A percentile compares a stretch with the other conserved stretches of the same genome.
Evolutionary conservation across 192 early-diverging fungal genomes (phyloP).

Genomic region (Obelidium mucronatum): DNA sequence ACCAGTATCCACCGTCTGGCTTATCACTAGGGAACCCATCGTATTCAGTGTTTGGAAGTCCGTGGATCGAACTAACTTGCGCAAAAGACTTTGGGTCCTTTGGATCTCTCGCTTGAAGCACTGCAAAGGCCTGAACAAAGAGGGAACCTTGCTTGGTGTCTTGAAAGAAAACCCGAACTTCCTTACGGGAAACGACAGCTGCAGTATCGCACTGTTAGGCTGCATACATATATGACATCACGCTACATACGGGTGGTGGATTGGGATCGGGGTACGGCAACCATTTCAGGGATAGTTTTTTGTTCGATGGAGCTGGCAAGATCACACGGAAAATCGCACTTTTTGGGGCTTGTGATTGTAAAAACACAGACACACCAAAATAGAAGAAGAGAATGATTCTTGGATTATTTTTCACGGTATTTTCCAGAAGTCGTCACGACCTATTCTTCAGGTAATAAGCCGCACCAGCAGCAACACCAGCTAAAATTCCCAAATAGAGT

Average conservation of each 20-base stretch:
- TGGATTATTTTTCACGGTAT: neutral
- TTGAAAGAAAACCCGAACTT: slow-evolving; percentile 10
- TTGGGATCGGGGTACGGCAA: too few species aligned
- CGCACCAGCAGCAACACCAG: neutral
- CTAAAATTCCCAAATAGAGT: neutral
- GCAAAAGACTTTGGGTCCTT: slow-evolving; percentile 30
- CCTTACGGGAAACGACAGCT: neutral
- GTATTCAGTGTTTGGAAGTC: slow-evolving; percentile 19
- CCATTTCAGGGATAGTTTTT: too few species aligned
- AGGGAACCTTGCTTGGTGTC: slow-evolving; percentile 15
- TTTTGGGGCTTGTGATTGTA: too few species aligned
- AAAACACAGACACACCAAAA: too few species aligned
- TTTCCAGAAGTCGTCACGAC: too few species aligned
- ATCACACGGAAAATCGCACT: too few species aligned
- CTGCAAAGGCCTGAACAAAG: slow-evolving; percentile 23
- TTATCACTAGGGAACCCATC: slow-evolving; percentile 16
- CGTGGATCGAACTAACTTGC: slow-evolving; percentile 23
- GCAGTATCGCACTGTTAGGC: too few species aligned
- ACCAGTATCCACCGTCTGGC: slow-evolving; percentile 17
- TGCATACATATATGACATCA: too few species aligned
- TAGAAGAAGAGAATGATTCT: too few species aligned
- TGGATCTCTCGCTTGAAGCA: slow-evolving; percentile 14
- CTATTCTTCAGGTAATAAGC: neutral
- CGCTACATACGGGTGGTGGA: too few species aligned
- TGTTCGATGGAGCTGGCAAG: too few species aligned